phyloP scores from a whole-genome alignment of 2,329 filamentous ascomycete genomes.

The Pleomassaria siparia region DNA sequence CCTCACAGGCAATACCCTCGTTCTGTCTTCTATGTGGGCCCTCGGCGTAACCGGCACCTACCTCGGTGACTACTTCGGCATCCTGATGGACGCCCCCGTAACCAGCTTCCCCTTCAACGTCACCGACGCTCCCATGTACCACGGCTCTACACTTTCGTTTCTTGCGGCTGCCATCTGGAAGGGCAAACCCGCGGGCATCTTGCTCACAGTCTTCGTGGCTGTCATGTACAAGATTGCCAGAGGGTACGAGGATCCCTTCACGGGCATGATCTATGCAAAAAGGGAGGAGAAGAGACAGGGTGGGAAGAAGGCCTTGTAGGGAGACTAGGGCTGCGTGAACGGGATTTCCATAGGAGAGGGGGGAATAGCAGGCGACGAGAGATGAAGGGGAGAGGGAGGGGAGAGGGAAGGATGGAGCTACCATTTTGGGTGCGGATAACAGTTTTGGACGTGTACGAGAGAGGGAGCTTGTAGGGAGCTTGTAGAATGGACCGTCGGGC shows the following conservation, averaged over 20 bases:
- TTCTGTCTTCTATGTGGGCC: constrained; percentile 85
- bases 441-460: too few species aligned
- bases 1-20: constrained; percentile 75
- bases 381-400: neutral
- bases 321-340: neutral
- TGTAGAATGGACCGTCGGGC: neutral
- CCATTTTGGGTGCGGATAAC: too few species aligned
- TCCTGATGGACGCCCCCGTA: constrained; percentile 93
- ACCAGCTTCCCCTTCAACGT: constrained; percentile 84
- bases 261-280: constrained; percentile 88
- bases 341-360: too few species aligned
- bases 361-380: neutral
- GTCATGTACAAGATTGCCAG: constrained; percentile 79
- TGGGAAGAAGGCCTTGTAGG: constrained; percentile 14
- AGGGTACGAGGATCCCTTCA: constrained; percentile 92
- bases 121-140: constrained; percentile 92
- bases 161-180: constrained; percentile 81
- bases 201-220: constrained; percentile 74
- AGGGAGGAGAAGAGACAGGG: constrained; percentile 60
- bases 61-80: constrained; percentile 97
- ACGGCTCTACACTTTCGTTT: constrained; percentile 90
- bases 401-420: neutral
- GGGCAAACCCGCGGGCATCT: constrained; percentile 82
- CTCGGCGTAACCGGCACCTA: constrained; percentile 95
- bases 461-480: too few species aligned